A percentile compares a stretch with the other conserved stretches of the same genome.
Evolutionary conservation across 73 alveolate species (phyloP).

Genomic region (Tetrahymena elliotti): DNA sequence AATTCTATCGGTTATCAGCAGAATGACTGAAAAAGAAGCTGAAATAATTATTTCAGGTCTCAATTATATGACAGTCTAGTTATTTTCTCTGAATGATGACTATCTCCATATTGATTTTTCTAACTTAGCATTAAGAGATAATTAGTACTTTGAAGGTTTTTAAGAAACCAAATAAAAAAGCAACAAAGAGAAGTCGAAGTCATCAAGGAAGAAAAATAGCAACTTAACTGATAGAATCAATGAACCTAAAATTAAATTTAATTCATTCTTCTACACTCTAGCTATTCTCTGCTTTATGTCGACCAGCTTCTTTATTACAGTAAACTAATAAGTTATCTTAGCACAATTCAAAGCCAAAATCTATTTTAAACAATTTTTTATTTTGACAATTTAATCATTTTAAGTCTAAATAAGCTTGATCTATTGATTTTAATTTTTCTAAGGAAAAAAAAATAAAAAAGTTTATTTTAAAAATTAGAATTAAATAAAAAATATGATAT

Average conservation of each 20-base stretch:
- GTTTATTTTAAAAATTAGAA: too few species aligned
- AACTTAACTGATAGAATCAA: not conserved
- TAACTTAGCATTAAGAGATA: not conserved
- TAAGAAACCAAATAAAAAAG: not conserved
- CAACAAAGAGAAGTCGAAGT: not conserved
- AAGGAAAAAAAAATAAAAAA: too few species aligned
- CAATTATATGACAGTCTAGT: not conserved
- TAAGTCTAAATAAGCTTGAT: too few species aligned
- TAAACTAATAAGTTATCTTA: not conserved
- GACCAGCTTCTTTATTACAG: not conserved
- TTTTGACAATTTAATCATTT: too few species aligned
- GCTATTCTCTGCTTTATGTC: not conserved
- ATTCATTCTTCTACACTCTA: not conserved
- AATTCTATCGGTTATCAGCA: not conserved
- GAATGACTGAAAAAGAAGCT: not conserved
- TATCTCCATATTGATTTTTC: not conserved
- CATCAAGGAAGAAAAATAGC: not conserved
- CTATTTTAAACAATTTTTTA: not conserved
- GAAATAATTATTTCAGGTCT: not conserved
- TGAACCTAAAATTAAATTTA: not conserved
- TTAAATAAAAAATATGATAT: too few species aligned
- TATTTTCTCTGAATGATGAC: not conserved
- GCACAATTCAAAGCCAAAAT: not conserved
- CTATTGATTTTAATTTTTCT: too few species aligned
- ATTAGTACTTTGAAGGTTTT: not conserved